Conservation (phyloP, 768 basidiomycete genomes). For the Aureoboletus auriporus region DNA sequence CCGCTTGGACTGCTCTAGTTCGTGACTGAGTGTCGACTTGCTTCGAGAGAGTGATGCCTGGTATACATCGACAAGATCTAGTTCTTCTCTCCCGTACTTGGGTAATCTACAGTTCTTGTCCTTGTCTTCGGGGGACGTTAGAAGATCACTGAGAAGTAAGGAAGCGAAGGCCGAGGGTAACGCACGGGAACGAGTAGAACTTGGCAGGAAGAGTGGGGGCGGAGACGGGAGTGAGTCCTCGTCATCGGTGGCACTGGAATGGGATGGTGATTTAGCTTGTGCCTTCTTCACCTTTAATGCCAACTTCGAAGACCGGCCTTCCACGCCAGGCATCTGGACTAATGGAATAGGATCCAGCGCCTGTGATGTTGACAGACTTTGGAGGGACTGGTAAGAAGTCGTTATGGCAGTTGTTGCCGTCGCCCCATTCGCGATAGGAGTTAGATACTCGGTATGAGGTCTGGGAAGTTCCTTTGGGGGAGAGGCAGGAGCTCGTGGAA, state of each 20-base stretch:
- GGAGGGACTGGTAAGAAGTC: slow-evolving; percentile 71
- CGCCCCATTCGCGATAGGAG: slow-evolving; percentile 76
- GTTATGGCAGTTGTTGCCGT: slow-evolving; percentile 85
- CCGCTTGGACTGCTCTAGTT: slow-evolving; percentile 8
- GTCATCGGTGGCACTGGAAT: slow-evolving; percentile 36
- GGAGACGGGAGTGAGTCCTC: slow-evolving; percentile 33
- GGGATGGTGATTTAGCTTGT: slow-evolving; percentile 39
- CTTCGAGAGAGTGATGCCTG: slow-evolving; percentile 27
- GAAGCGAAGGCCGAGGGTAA: slow-evolving; percentile 76
- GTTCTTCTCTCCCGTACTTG: slow-evolving; percentile 32
- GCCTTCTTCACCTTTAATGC: slow-evolving; percentile 69
- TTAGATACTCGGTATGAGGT: slow-evolving; percentile 64
- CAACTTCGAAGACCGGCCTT: slow-evolving; percentile 63
- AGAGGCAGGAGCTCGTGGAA: slow-evolving; percentile 26
- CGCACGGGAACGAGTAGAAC: slow-evolving; percentile 57
- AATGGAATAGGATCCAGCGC: slow-evolving; percentile 15
- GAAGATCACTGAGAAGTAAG: slow-evolving; percentile 56
- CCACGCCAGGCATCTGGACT: slow-evolving; percentile 29
- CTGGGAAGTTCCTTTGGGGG: slow-evolving; percentile 37
- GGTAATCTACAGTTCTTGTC: slow-evolving; percentile 27
- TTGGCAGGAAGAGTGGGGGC: slow-evolving; percentile 57
- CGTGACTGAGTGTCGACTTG: slow-evolving; percentile 22
- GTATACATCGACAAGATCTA: slow-evolving; percentile 26
- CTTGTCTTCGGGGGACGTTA: slow-evolving; percentile 36
- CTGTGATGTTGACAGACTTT: slow-evolving; percentile 46